A percentile compares a stretch with the other conserved stretches of the same genome.
Evolutionary conservation across 306 rosid genomes (phyloP).

Genomic region (barrel medic (Medicago truncatula)): MtrunA17r5.0-ANR NC_053046.1:31283501-31284000

Average conservation of each 20-base stretch:
- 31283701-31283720: background rate
- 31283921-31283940: background rate
- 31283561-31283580: background rate
- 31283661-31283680: background rate
- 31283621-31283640: background rate
- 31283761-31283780: background rate
- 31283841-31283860: conserved; percentile 9
- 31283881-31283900: background rate
- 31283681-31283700: background rate
- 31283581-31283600: background rate
- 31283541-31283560: background rate
- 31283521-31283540: background rate
- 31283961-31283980: background rate
- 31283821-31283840: background rate
- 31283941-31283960: background rate
- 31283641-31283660: background rate
- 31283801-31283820: background rate
- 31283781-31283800: background rate
- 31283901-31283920: background rate
- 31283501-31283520: conserved; percentile 9
- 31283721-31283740: background rate
- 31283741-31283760: background rate
- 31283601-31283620: background rate
- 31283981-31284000: background rate
- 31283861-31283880: background rate